phyloP scores from a whole-genome alignment of 495 filamentous ascomycete genomes.

The Trichoderma parareesei region DNA sequence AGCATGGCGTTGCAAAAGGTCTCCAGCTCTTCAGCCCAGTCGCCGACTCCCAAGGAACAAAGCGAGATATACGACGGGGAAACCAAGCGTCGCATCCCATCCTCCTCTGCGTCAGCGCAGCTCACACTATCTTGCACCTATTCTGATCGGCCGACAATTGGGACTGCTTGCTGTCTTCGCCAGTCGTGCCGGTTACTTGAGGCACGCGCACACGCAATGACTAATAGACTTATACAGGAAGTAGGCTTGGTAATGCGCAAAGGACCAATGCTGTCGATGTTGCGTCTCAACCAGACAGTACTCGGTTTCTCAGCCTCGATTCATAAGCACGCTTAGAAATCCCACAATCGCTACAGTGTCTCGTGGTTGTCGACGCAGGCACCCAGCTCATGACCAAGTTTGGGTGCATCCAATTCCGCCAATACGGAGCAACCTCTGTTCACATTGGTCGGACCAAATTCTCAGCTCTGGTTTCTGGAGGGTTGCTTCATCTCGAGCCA shows the following conservation, averaged over 20 bases:
- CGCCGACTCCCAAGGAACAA: not conserved
- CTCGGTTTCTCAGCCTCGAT: no score
- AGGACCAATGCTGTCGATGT: no score
- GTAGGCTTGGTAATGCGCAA: no score
- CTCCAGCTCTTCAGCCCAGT: not conserved
- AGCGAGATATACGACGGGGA: constrained; percentile 1
- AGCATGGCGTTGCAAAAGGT: not conserved
- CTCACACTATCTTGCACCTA: not conserved
- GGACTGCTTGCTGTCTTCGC: not conserved
- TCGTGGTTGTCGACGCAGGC: not conserved
- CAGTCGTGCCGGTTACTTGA: no score
- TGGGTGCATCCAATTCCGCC: not conserved
- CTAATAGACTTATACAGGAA: no score
- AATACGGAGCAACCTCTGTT: not conserved
- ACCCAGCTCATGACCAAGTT: not conserved
- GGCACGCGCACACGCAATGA: no score
- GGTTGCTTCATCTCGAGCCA: not conserved
- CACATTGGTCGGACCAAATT: not conserved
- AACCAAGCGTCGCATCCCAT: not conserved
- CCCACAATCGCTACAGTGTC: no score
- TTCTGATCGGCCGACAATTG: not conserved
- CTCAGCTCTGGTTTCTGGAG: not conserved
- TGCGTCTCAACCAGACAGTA: no score
- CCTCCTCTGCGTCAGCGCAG: not conserved
- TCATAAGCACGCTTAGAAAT: no score